Percentiles rank a stretch among this genome's conserved stretches.
Evolutionary conservation across 2,329 filamentous ascomycete genomes (phyloP).

Genomic region (Nemania abortiva): DNA sequence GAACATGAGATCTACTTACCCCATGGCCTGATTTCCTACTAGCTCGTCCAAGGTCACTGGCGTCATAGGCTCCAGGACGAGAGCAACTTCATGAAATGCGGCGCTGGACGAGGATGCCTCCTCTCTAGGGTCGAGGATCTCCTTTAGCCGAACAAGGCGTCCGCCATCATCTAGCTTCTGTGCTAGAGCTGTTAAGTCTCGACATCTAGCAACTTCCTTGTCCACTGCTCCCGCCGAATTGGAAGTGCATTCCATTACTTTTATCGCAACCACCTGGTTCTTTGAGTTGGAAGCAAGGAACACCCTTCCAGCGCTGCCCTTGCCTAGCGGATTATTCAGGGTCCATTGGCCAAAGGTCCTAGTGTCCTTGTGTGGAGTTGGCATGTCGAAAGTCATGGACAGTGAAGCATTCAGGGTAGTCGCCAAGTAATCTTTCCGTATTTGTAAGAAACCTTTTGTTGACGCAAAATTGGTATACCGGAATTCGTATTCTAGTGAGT

Average conservation of each 20-base stretch:
- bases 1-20: not conserved
- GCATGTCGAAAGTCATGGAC: not conserved
- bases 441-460: not conserved
- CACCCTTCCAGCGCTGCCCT: not conserved
- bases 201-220: not conserved
- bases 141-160: not conserved
- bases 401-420: not conserved
- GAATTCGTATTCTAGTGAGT: constrained; percentile 3
- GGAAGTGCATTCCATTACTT: not conserved
- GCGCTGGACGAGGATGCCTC: not conserved
- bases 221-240: not conserved
- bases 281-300: not conserved
- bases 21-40: not conserved
- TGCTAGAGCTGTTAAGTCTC: not conserved
- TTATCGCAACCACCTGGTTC: not conserved
- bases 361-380: not conserved
- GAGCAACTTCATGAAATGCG: not conserved
- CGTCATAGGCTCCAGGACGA: not conserved
- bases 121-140: not conserved
- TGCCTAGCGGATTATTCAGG: not conserved
- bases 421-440: not conserved
- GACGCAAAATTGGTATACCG: not conserved
- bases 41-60: not conserved
- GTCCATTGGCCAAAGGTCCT: constrained; percentile 5
- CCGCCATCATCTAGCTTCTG: not conserved